phyloP scores from a whole-genome alignment of 805 yeast species.

The Candida endomychidarum region DNA sequence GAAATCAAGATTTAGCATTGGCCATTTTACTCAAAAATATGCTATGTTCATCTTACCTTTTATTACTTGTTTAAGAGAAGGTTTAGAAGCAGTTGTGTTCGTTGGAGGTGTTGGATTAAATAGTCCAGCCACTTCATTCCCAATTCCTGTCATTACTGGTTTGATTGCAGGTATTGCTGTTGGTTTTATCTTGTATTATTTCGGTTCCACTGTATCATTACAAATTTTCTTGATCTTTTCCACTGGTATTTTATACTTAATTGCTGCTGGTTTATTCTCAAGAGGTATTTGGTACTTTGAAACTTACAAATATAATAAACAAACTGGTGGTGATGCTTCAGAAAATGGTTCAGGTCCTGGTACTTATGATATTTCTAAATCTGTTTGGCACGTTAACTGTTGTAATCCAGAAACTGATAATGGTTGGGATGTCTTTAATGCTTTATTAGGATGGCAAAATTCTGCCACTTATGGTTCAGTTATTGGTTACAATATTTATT shows the following conservation, averaged over 20 bases:
- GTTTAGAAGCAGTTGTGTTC: constrained; percentile 57
- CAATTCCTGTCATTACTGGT: constrained; percentile 90
- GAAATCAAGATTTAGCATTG: constrained; percentile 44
- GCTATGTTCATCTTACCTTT: constrained; percentile 89
- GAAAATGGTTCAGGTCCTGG: constrained; percentile 95
- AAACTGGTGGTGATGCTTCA: constrained; percentile 92
- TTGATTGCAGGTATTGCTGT: constrained; percentile 71
- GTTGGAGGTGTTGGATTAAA: constrained; percentile 46
- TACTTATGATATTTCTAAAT: constrained; percentile 73
- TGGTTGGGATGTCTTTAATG: constrained; percentile 98
- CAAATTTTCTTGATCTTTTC: constrained; percentile 85
- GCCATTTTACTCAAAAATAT: constrained; percentile 56
- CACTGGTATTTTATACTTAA: constrained; percentile 84
- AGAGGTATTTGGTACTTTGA: constrained; percentile 92
- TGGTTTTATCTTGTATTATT: constrained; percentile 73
- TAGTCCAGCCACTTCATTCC: constrained; percentile 60
- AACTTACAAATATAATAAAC: constrained; percentile 56
- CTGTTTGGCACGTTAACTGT: constrained; percentile 97
- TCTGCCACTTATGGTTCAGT: constrained; percentile 94
- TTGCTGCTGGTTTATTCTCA: constrained; percentile 90
- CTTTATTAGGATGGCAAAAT: constrained; percentile 96
- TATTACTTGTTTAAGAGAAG: constrained; percentile 92
- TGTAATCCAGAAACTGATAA: constrained; percentile 89
- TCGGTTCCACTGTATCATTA: constrained; percentile 80
- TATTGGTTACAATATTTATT: constrained; percentile 82